Percentiles rank a stretch among this genome's conserved stretches.
phyloP scores from a whole-genome alignment of 768 basidiomycete genomes.

The Boletus barrowsii region DNA sequence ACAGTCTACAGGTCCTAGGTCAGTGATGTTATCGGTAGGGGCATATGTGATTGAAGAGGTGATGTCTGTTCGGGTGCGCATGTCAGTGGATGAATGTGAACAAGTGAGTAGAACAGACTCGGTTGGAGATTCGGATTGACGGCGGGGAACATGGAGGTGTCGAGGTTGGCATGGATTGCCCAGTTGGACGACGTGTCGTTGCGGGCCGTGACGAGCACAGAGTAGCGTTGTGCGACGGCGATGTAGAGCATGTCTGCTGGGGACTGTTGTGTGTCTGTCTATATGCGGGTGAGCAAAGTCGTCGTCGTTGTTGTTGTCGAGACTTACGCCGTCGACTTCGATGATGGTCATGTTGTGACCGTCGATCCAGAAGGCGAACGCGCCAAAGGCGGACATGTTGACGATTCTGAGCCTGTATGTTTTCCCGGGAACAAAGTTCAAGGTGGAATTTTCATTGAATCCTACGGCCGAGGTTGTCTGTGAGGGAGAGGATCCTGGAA shows the following conservation, averaged over 20 bases:
- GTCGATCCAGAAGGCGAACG: constrained; percentile 87
- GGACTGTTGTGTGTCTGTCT: constrained; percentile 77
- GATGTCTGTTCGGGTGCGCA: constrained; percentile 47
- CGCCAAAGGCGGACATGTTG: constrained; percentile 73
- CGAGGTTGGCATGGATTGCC: constrained; percentile 90
- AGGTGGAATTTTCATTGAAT: constrained; percentile 83
- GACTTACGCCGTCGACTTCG: constrained; percentile 76
- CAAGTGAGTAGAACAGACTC: constrained; percentile 47
- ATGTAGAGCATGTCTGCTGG: constrained; percentile 70
- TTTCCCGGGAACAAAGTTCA: constrained; percentile 80
- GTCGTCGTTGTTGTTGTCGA: too few species aligned
- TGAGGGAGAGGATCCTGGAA: constrained; percentile 42
- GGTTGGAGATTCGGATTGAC: constrained; percentile 63
- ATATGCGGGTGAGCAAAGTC: not conserved
- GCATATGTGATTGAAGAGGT: constrained; percentile 83
- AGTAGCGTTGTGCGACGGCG: constrained; percentile 90
- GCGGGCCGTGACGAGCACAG: constrained; percentile 85
- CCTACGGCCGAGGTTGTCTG: constrained; percentile 60
- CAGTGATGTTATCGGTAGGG: constrained; percentile 46
- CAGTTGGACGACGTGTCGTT: constrained; percentile 85
- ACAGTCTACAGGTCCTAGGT: constrained; percentile 49
- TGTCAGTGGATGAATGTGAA: not conserved
- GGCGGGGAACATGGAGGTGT: constrained; percentile 78
- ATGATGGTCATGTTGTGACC: constrained; percentile 84
- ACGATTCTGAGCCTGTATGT: constrained; percentile 88